Conservation (phyloP, 176 grass and related monocot genomes). For the Zea mays region Zm-B73-REFERENCE-NAM-5.0 NC_050103.1:136814501-136815000, state of each 20-base stretch:
- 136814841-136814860: conserved; percentile 43
- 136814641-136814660: conserved; percentile 6
- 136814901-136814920: conserved; percentile 88
- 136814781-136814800: not conserved
- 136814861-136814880: conserved; percentile 66
- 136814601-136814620: not conserved
- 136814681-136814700: not conserved
- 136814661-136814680: not conserved
- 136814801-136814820: not conserved
- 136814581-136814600: not conserved
- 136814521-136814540: conserved; percentile 6
- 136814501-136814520: conserved; percentile 89
- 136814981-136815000: conserved; percentile 3
- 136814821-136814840: not conserved
- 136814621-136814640: not conserved
- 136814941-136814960: conserved; percentile 66
- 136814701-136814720: not conserved
- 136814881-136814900: conserved; percentile 93
- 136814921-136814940: conserved; percentile 78
- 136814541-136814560: not conserved
- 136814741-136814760: not conserved
- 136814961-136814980: conserved; percentile 11
- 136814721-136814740: not conserved
- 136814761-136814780: not conserved
- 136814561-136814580: not conserved